Evolutionary conservation across 306 rosid genomes (phyloP).

Genomic region (Cicer cuneatum): DNA sequence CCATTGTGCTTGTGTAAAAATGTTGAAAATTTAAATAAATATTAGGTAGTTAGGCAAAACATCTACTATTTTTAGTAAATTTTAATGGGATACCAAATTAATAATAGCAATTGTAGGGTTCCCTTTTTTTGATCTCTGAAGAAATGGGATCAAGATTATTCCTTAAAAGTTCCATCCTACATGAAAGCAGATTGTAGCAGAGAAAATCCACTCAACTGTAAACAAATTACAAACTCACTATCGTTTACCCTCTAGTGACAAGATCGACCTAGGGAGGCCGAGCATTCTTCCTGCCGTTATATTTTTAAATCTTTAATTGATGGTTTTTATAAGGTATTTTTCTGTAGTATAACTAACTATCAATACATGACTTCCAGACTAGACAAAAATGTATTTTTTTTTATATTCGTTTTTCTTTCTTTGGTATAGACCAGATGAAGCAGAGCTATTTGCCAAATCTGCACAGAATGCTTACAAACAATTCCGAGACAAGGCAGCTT

Average conservation of each 20-base stretch:
- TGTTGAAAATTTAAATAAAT: no score
- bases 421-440: constrained; percentile 80
- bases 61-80: no score
- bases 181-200: neutral
- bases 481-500: constrained; percentile 92
- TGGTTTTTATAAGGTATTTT: neutral
- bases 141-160: neutral
- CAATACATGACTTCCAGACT: neutral
- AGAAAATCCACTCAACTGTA: neutral
- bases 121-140: neutral
- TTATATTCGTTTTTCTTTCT: neutral
- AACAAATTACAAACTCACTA: neutral
- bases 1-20: no score
- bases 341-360: constrained; percentile 25
- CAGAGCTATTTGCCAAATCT: constrained; percentile 81
- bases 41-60: no score
- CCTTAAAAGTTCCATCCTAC: neutral
- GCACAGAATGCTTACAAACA: constrained; percentile 76
- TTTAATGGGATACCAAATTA: no score
- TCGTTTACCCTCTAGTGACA: neutral
- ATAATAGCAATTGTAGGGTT: constrained; percentile 19
- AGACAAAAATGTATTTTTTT: constrained; percentile 4
- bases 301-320: neutral
- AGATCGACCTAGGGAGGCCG: neutral
- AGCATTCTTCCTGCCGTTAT: neutral